These are phyloP conservation scores for Passalora sequoiae DNA, from an alignment of 2,329 filamentous ascomycete genomes.

Conservation along the genomic window DNA sequence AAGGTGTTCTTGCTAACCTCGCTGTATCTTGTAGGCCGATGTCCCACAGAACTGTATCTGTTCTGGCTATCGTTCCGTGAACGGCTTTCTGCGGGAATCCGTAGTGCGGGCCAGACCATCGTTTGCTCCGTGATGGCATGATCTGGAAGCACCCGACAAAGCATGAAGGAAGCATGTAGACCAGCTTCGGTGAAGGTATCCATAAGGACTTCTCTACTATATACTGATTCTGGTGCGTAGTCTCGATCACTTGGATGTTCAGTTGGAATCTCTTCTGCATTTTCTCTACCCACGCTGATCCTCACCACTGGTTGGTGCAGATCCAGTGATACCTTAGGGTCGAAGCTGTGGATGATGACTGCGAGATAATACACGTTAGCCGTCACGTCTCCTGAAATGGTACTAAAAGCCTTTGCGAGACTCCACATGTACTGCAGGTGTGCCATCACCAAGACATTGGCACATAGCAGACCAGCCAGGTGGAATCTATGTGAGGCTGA, in stretches of 20 bases:
- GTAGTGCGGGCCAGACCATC: conserved; percentile 67
- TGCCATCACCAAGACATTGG: no score
- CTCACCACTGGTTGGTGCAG: conserved; percentile 63
- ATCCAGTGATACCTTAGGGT: conserved; percentile 65
- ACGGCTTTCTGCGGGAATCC: conserved; percentile 60
- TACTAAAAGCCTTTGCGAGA: no score
- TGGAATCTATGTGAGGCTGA: no score
- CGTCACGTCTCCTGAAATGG: conserved; percentile 4
- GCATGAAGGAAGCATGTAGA: conserved; percentile 63
- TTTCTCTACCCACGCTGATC: conserved; percentile 33
- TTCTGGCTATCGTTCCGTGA: conserved; percentile 48
- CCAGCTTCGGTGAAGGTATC: conserved; percentile 36
- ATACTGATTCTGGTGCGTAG: conserved; percentile 21
- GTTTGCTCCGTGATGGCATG: conserved; percentile 35
- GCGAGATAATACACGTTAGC: no score
- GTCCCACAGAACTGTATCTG: conserved; percentile 41
- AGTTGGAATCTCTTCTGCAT: conserved; percentile 19
- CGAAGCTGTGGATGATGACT: conserved; percentile 68
- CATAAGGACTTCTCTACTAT: conserved; percentile 52
- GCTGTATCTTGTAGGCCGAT: conserved; percentile 48
- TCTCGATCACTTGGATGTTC: conserved; percentile 18
- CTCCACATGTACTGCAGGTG: no score
- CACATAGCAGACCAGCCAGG: no score
- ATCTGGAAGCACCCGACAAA: conserved; percentile 52
- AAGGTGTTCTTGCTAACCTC: conserved; percentile 68